Percentiles rank a stretch among this genome's conserved stretches.
Conservation (phyloP, 768 basidiomycete species). For the Tricholoma bakamatsutake region DNA sequence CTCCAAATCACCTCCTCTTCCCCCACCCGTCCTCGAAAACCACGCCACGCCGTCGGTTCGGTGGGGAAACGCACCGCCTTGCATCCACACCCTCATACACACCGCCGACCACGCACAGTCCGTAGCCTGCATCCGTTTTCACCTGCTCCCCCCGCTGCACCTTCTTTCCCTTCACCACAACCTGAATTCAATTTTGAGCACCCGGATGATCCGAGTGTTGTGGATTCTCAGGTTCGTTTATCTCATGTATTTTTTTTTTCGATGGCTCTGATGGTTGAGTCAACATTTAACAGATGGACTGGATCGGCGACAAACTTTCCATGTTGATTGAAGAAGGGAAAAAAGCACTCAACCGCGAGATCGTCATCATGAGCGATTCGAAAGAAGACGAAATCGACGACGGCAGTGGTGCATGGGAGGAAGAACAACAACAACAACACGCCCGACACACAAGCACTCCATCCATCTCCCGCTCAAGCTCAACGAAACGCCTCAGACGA, state of each 20-base stretch:
- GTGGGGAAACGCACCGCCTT: slow-evolving; percentile 25
- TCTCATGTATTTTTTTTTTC: not conserved
- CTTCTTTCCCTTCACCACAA: slow-evolving; percentile 22
- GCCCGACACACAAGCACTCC: slow-evolving; percentile 13
- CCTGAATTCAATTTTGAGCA: slow-evolving; percentile 40
- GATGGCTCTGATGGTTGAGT: too few species aligned
- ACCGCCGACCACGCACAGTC: slow-evolving; percentile 7
- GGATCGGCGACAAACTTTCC: slow-evolving; percentile 69
- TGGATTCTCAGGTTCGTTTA: slow-evolving; percentile 40
- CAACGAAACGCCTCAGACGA: slow-evolving; percentile 11
- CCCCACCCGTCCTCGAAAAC: slow-evolving; percentile 33
- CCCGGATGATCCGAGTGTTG: slow-evolving; percentile 26
- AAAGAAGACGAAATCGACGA: slow-evolving; percentile 76
- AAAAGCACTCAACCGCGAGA: slow-evolving; percentile 67
- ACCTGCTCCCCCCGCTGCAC: not conserved
- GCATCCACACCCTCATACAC: not conserved
- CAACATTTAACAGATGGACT: slow-evolving; percentile 58
- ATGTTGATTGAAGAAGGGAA: slow-evolving; percentile 75
- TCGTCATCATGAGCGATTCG: slow-evolving; percentile 72
- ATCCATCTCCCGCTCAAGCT: slow-evolving; percentile 22
- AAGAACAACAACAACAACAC: slow-evolving; percentile 33
- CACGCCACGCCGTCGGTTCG: slow-evolving; percentile 25
- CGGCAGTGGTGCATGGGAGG: slow-evolving; percentile 70
- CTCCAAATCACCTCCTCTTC: slow-evolving; percentile 22
- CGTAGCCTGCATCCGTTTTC: not conserved